Evolutionary conservation across 345 rosid species (phyloP).

Genomic region (Cardamine chenopodiifolia): DNA sequence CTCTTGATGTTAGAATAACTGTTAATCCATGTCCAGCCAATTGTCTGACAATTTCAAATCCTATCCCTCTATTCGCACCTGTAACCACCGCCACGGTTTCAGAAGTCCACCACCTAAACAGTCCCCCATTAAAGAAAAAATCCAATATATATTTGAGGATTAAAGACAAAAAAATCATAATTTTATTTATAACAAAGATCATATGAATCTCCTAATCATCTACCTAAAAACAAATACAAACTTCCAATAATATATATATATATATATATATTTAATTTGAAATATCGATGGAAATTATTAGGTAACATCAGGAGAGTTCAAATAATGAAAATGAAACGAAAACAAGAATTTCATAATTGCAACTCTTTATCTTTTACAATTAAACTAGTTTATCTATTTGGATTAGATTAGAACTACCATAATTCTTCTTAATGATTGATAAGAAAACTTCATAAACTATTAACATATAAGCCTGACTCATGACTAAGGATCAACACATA

Average conservation of each 20-base stretch:
- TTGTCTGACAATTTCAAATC: conserved; percentile 89
- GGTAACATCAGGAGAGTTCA: not conserved
- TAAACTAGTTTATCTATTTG: not conserved
- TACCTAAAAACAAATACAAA: not conserved
- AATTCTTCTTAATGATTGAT: not conserved
- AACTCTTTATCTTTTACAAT: not conserved
- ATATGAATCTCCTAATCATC: not conserved
- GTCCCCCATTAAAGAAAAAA: not conserved
- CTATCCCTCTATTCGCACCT: conserved; percentile 92
- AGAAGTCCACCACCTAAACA: conserved; percentile 86
- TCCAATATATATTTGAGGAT: not conserved
- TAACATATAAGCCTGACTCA: not conserved
- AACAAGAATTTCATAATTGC: not conserved
- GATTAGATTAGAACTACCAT: not conserved
- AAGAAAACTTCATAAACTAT: not conserved
- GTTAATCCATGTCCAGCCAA: conserved; percentile 84
- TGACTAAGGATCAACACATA: not conserved
- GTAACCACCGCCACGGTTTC: conserved; percentile 91
- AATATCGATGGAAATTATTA: not conserved
- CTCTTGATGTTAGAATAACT: conserved; percentile 77
- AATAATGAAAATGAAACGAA: not conserved
- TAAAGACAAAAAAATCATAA: not conserved
- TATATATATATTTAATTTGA: no score
- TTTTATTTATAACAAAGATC: not conserved
- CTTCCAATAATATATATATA: not conserved